These are phyloP conservation scores for Aspergillus incahuasiensis DNA, from an alignment of 495 filamentous ascomycete species.

Conservation along the genomic window DNA sequence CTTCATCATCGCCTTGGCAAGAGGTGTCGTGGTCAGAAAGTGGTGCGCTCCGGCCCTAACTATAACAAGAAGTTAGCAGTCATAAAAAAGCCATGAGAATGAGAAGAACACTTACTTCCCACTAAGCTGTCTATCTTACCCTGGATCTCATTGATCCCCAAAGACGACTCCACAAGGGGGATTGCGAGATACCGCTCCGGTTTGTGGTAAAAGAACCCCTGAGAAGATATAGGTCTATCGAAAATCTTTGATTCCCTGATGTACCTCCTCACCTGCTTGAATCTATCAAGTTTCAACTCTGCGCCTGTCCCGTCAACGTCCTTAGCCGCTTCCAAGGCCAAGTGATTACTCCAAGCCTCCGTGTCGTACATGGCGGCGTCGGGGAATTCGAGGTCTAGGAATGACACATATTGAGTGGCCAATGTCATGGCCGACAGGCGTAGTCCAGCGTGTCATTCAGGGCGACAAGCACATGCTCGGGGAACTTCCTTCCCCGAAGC, in stretches of 20 bases:
- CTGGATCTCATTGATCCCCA: background rate
- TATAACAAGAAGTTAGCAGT: background rate
- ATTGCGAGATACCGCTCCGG: background rate
- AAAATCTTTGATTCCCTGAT: background rate
- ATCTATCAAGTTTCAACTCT: background rate
- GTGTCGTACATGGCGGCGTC: background rate
- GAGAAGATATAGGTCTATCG: background rate
- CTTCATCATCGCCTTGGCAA: constrained; percentile 1
- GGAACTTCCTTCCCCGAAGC: background rate
- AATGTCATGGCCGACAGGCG: constrained; percentile 1
- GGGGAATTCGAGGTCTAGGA: background rate
- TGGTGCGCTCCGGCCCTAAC: background rate
- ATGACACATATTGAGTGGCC: background rate
- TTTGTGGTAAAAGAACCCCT: background rate
- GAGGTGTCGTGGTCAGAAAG: background rate
- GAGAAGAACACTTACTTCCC: background rate
- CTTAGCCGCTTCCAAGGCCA: background rate
- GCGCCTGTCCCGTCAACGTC: background rate
- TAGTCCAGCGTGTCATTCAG: background rate
- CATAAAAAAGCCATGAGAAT: background rate
- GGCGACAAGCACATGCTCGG: background rate
- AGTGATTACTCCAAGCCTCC: background rate
- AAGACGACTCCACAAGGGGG: background rate
- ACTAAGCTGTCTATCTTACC: background rate
- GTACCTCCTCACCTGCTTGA: background rate